phyloP scores from a whole-genome alignment of 1,139 yeast species.

The Zygoascus meyerae region DNA sequence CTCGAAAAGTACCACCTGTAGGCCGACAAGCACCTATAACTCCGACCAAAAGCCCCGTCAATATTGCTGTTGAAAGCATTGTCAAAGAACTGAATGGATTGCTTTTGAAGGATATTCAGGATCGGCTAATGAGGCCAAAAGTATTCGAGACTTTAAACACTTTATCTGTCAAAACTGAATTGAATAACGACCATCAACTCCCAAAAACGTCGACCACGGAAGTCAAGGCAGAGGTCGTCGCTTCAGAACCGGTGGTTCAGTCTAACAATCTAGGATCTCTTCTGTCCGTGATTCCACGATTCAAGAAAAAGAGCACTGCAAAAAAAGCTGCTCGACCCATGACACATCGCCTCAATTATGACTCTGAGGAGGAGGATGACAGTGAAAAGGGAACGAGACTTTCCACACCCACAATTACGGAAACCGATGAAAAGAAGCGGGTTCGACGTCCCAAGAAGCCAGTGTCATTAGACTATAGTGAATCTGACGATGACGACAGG shows the following conservation, averaged over 20 bases:
- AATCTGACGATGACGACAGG: conserved; percentile 23
- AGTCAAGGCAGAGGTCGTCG: conserved; percentile 4
- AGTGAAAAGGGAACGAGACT: conserved; percentile 30
- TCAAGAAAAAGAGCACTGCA: conserved; percentile 32
- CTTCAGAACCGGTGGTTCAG: background rate
- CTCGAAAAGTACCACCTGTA: background rate
- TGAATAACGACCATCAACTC: conserved; percentile 30
- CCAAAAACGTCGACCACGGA: conserved; percentile 3
- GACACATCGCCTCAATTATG: conserved; percentile 64
- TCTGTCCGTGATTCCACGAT: conserved; percentile 41
- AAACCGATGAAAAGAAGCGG: background rate
- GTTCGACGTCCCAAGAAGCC: background rate
- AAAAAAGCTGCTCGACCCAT: conserved; percentile 45
- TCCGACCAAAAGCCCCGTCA: conserved; percentile 29
- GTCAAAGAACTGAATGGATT: conserved; percentile 60
- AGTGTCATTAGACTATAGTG: conserved; percentile 20
- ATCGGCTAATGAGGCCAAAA: conserved; percentile 65
- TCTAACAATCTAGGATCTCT: conserved; percentile 12
- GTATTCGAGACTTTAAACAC: conserved; percentile 59
- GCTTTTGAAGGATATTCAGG: conserved; percentile 66
- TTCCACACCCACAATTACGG: conserved; percentile 37
- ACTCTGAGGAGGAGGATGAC: conserved; percentile 44
- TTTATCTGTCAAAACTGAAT: conserved; percentile 45
- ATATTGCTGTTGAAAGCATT: conserved; percentile 56
- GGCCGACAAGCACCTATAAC: background rate